Conservation (phyloP, 2,329 filamentous ascomycete species). For the Aureobasidium sp. region DNA sequence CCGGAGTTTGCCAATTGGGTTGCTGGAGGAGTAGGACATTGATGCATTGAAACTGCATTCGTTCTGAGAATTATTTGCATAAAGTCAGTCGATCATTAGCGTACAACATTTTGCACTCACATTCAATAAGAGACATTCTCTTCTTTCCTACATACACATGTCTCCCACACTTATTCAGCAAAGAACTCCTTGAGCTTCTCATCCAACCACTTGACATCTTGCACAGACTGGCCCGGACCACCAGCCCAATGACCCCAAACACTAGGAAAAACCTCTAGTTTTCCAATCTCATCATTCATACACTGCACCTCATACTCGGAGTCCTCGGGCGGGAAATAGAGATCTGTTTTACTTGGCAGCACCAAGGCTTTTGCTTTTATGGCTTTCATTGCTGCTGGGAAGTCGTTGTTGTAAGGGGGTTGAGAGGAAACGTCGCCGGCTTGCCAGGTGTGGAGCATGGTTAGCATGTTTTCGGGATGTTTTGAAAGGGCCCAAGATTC, state of each 20-base stretch:
- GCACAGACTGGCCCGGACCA: constrained; percentile 59
- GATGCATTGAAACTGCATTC: background rate
- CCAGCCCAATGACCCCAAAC: constrained; percentile 55
- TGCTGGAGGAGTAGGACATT: constrained; percentile 58
- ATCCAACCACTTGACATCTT: constrained; percentile 66
- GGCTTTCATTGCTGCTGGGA: constrained; percentile 48
- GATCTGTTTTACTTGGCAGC: constrained; percentile 62
- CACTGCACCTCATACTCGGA: constrained; percentile 62
- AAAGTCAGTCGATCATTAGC: background rate
- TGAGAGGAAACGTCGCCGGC: constrained; percentile 61
- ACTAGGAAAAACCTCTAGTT: constrained; percentile 46
- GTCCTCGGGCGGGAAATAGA: constrained; percentile 78
- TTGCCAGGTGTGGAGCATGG: constrained; percentile 75
- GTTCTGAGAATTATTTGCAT: background rate
- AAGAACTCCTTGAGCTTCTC: constrained; percentile 50
- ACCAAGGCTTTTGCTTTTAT: constrained; percentile 69
- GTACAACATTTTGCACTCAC: background rate
- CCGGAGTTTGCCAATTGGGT: constrained; percentile 61
- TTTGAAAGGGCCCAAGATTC: constrained; percentile 67
- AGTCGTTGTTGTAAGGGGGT: constrained; percentile 56
- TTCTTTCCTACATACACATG: no score
- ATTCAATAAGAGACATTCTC: no score
- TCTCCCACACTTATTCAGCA: constrained; percentile 5
- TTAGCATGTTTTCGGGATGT: constrained; percentile 66
- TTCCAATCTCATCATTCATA: constrained; percentile 52